Base-by-base conservation (phyloP, 306 rosid genomes). In the Macrotyloma uniflorum region DNA sequence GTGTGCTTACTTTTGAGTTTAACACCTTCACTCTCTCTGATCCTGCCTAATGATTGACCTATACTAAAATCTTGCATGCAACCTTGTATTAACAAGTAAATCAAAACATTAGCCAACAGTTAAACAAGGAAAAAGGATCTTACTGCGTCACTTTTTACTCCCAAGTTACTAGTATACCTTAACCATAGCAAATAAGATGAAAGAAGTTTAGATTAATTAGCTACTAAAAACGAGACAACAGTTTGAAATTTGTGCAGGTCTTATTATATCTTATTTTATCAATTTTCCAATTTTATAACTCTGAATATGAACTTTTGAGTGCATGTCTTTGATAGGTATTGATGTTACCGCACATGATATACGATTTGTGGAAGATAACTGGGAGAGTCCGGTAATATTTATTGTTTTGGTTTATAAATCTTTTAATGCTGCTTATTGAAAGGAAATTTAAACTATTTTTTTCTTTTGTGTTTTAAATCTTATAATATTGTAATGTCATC, bases 351-450 rank as follows among this genome's bases (percentile, higher is more conserved):
- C 92, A 28, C 98, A 92, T 89, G 98, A 94, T 87, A 92, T 92
- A 87, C 85, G 97, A 64, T 94, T 94, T 87, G 98, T 94, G 83
- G 98, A 92, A 88, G 97, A 94, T 86, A 94, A 94, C 80, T 94
- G 97, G 98, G 98, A 94, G 93, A 94, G 97, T 85, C 98, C 97
- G 95, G 98, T 94, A 94, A 84, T 83, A 72, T 66, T 82, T 24
- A 7, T 77, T 78, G 47, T 67, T 76, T 78, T 65, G 55, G 43
- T 54, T 67, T 71, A 20, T 32, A 50, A 4, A 72, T 59, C 42
- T 77, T 71, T 38, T 30, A 51, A 23, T 68, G 51, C 30, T 20
- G 55, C 51, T 23, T 66, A 49, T 67, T 72, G 62, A 55, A 64
- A 83, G 83, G 79, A 49, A 58, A 49, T 86, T 81, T 53, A 54